Evolutionary conservation across 2,329 filamentous ascomycete species (phyloP), one percentile per base, ranked within the genome.

Genomic region (Phialocephala sp.): DNA sequence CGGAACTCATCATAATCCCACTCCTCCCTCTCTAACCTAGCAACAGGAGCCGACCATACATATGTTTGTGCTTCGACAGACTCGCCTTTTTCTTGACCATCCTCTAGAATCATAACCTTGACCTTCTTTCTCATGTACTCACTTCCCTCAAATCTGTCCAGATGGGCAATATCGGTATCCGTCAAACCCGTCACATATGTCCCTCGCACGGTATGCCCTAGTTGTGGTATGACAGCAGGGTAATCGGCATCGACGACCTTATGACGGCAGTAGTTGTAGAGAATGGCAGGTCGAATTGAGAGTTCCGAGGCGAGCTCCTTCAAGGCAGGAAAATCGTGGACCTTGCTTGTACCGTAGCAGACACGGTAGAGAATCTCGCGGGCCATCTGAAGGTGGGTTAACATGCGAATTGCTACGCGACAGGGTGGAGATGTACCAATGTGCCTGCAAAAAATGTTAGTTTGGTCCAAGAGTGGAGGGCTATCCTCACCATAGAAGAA

Each of bases 1-100:
- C 90, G 87, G 76, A 97, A 98, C 68, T 91, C 87, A 57, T 89
- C 88, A 79, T 93, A 95, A 76, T 97, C 92, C 94, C 94, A 98
- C 77, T 97, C 93, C 24, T 81, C 78, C 37, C 85, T 81, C 77
- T 97, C 92, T 20, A 98, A 79, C 0, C 74, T 43, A 0, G 77
- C 70, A 18, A 80, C 76, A 1, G 80, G 68, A 15, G 75, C 77
- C 54, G 82, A 80, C 78, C 85, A 93, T 5, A 93, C 83, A 75
- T 94, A 94, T 14, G 87, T 87, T 60, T 85, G 81, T 2, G 88
- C 81, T 15, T 79, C 76, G 15, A 79, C 78, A 24, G 64, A 43
- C 32, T 70, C 66, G 4, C 56, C 64, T 5, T 65, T 69, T 27
- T 65, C 64, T 11, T 57, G 50, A 2, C 67, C 68, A 24, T 64